Evolutionary conservation across 371 early-diverging fungal genomes (phyloP).

Genomic region (Mortierella sp.): DNA sequence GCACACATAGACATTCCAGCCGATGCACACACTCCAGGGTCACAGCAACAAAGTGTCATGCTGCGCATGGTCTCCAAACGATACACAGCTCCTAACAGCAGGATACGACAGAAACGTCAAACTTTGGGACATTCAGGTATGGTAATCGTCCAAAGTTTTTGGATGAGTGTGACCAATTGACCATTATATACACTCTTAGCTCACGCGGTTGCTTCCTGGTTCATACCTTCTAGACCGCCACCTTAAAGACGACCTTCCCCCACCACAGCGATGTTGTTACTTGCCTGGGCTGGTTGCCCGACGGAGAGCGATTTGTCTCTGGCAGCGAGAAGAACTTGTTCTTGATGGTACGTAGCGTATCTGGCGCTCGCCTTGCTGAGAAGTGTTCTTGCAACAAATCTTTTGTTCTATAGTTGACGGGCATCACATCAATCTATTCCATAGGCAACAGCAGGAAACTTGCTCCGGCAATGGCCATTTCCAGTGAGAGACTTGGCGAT

Average conservation of each 20-base stretch:
- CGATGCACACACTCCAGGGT: conserved; percentile 66
- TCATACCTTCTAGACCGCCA: conserved; percentile 20
- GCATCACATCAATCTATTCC: neutral
- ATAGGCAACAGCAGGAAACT: conserved; percentile 31
- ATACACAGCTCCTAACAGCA: conserved; percentile 79
- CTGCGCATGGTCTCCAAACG: conserved; percentile 94
- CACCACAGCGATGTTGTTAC: conserved; percentile 35
- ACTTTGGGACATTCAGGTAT: conserved; percentile 88
- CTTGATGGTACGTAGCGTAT: conserved; percentile 36
- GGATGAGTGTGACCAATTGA: no score
- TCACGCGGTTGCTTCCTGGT: neutral
- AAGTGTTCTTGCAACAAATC: neutral
- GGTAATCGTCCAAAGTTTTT: conserved; percentile 6
- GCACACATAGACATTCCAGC: conserved; percentile 60
- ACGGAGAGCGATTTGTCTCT: conserved; percentile 47
- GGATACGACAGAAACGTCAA: conserved; percentile 83
- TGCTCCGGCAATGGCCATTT: conserved; percentile 67
- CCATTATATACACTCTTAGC: no score
- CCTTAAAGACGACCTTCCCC: conserved; percentile 33
- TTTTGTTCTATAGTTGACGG: neutral
- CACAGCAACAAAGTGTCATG: conserved; percentile 79
- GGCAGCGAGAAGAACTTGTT: conserved; percentile 47
- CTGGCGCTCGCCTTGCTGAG: neutral
- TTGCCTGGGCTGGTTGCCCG: conserved; percentile 49
- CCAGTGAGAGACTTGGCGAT: conserved; percentile 91